phyloP scores from a whole-genome alignment of 129 eudicot genomes.

The Scalesia atractyloides region DNA sequence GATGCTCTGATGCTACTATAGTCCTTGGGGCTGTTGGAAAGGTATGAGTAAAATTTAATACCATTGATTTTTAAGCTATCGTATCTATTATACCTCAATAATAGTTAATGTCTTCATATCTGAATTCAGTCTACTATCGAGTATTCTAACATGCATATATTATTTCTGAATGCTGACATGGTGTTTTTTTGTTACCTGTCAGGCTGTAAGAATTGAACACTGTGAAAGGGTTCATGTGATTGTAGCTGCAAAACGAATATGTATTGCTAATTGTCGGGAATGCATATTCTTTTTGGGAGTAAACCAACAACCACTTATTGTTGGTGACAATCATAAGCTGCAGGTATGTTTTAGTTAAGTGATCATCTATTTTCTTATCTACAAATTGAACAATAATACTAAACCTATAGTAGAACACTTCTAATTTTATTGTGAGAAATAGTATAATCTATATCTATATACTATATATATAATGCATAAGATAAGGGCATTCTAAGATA shows the following conservation, averaged over 20 bases:
- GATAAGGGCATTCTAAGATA: too few relatives aligned
- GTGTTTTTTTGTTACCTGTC: conserved; percentile 16
- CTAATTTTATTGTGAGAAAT: too few relatives aligned
- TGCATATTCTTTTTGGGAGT: conserved; percentile 94
- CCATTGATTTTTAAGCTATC: too few relatives aligned
- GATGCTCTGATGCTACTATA: conserved; percentile 97
- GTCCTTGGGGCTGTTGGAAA: conserved; percentile 98
- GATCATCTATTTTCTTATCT: too few relatives aligned
- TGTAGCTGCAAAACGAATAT: conserved; percentile 80
- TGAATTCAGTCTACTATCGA: too few relatives aligned
- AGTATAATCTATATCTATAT: too few relatives aligned
- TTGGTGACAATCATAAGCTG: conserved; percentile 97
- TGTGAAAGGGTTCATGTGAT: conserved; percentile 98
- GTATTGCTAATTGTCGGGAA: conserved; percentile 97
- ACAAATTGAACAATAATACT: too few relatives aligned
- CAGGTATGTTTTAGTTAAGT: conserved; percentile 45
- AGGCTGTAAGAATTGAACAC: conserved; percentile 98
- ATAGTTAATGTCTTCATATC: background rate
- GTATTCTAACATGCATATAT: too few relatives aligned
- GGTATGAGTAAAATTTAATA: conserved; percentile 43
- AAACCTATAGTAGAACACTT: too few relatives aligned
- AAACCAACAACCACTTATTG: conserved; percentile 91
- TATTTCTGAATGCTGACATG: conserved; percentile 9
- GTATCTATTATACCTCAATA: background rate
- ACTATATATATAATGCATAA: too few relatives aligned